Base-by-base conservation (phyloP, 1,284 basidiomycete species). In the Chiua sp. region DNA sequence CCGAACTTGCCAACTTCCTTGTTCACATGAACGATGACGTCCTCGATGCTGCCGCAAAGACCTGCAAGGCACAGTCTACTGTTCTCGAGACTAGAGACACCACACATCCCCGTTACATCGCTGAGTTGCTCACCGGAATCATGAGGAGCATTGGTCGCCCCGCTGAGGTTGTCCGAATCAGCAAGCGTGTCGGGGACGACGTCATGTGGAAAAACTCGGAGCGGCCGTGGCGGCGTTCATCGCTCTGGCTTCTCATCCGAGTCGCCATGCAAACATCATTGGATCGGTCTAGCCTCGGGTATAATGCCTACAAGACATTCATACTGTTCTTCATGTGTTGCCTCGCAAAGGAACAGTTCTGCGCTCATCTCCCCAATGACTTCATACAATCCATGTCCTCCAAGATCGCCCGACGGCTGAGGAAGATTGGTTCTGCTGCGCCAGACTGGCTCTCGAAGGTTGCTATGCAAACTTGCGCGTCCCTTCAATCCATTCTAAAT, bases 281-380 rank as follows among this genome's bases (percentile, higher is more conserved):
- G 15, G 35, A 61, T 44, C 54, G 57, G n/a, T 30, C 57, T 26
- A 61, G 53, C 37, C 63, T 57, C 32, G 63, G 59, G 28, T 53
- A 57, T 33, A 55, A 55, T 30, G 65, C 65, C 3, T 84, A 83
- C 70, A 84, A 84, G 61, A 39, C 59, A 7, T 84, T 83, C 65
- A 78, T 82, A 68, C 60, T 76, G 7, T 79, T 74, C 56, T 64
- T 79, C 30, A 68, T 79, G 59, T 64, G 74, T 2, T 55, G 63
- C 18, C 60, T 80, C 10, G 65, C 79, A 18, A 32, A 66, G 5
- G 35, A 66, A 4, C 68, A 66, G 11, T 23, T 70, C 12, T 57
- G 57, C 12, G 18, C 33, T 2, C 49, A 62, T 16, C 59, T 77
- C 7, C 49, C 72, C 1, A 75, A 67, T 47, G 74, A 80, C 42